A percentile compares a stretch with the other conserved stretches of the same genome.
These are phyloP conservation scores for Citrus inodora DNA, from an alignment of 345 rosid species.

Conservation along the genomic window DNA sequence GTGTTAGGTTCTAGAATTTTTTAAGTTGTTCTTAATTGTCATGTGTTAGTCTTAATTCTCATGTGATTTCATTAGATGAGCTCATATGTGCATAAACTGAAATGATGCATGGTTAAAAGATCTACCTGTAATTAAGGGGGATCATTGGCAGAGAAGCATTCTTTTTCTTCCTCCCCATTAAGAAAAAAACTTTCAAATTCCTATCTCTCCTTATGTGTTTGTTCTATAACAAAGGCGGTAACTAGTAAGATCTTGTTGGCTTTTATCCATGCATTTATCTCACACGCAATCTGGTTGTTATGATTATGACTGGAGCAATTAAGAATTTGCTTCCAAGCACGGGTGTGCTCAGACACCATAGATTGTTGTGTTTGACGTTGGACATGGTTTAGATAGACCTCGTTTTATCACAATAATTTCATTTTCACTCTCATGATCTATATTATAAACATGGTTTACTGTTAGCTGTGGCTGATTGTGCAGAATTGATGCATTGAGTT, in stretches of 20 bases:
- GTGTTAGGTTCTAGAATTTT: neutral
- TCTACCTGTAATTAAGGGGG: neutral
- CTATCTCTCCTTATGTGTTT: neutral
- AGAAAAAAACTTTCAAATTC: neutral
- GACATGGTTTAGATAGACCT: neutral
- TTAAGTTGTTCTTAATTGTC: neutral
- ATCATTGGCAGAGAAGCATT: neutral
- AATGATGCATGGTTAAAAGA: neutral
- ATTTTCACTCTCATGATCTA: neutral
- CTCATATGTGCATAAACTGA: neutral
- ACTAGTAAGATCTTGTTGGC: neutral
- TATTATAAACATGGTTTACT: neutral
- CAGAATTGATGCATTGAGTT: slow-evolving; percentile 2
- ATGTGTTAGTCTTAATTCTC: neutral
- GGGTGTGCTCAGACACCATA: neutral
- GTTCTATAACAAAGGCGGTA: neutral
- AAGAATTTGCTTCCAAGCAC: neutral
- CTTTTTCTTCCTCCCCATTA: neutral
- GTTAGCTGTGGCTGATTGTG: neutral
- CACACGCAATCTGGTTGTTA: neutral
- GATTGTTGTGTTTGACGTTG: neutral
- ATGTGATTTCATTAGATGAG: neutral
- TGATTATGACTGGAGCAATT: too few species aligned
- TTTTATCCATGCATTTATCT: neutral
- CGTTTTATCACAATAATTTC: neutral